Base-by-base conservation (phyloP, 306 rosid genomes). In the Trifolium pratense region DNA sequence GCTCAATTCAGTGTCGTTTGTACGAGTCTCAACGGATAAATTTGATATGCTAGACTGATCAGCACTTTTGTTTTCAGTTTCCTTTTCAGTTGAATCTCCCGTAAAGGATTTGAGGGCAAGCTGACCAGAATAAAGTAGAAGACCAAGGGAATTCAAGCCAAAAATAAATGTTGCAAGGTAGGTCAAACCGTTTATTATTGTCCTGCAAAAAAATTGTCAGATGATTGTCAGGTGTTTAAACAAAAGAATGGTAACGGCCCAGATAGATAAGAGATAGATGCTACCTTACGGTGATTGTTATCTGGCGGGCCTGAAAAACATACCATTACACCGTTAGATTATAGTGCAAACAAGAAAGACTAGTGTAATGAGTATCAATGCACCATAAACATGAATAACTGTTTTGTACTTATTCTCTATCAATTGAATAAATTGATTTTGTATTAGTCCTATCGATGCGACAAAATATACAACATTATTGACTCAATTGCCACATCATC, bases 131-230 rank as follows among this genome's bases (percentile, higher is more conserved):
- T 91, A 91, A 72, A 93, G 97, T 70, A 93, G 69, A 59, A 93
- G 82, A 45, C 97, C 98, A 7, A 93, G 31, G 25, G 91, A 88
- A 56, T 91, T 94, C 48, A 89, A 57, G 78, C 93, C 96, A 21
- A 94, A 94, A 68, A 94, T 85, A 87, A 94, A 94, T 61, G 96
- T 94, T 21, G 92, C 96, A 13, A 94, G 97, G 85, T 94, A 94
- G 83, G 96, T 84, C 83, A 91, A 64, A 62, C 99, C 99, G 62
- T 89, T 94, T 13, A 94, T 51, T 37, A 89, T 88, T 43, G 99
- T 94, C 91, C 97, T 94, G 91, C 55, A 60, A 70, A 79, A 79
- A 74, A 68, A 16, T 75, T 55, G 60, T 5, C 45, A 81, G 10
- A 49, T 49, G 43, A 71, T 58, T 66, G 45, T 46, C 66, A 75